Evolutionary conservation across 805 yeast genomes (phyloP).

Genomic region (Suhomyces sp.): DNA sequence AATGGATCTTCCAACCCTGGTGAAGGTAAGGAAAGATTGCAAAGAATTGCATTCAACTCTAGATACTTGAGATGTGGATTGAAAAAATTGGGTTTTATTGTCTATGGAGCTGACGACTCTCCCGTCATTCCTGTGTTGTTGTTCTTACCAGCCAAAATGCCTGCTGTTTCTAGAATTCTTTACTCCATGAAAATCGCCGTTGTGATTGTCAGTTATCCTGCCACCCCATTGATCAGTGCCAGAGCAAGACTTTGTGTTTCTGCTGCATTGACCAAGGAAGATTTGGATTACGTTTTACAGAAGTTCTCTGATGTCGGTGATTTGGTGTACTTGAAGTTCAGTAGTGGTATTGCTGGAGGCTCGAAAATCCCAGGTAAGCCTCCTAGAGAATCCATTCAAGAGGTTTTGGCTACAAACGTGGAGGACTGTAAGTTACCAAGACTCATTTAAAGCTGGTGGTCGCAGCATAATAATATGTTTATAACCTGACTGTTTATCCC

Average conservation of each 20-base stretch:
- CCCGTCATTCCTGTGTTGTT: slow-evolving; percentile 90
- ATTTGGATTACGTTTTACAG: slow-evolving; percentile 74
- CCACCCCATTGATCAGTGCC: slow-evolving; percentile 86
- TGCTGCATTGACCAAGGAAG: slow-evolving; percentile 89
- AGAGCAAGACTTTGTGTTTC: slow-evolving; percentile 93
- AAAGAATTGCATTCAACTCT: slow-evolving; percentile 93
- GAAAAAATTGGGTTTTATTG: slow-evolving; percentile 89
- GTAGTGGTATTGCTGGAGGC: slow-evolving; percentile 77
- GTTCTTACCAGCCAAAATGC: slow-evolving; percentile 92
- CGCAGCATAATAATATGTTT: neutral
- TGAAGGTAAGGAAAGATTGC: slow-evolving; percentile 87
- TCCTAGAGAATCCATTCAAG: slow-evolving; percentile 78
- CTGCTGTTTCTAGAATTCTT: slow-evolving; percentile 82
- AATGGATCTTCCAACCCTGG: slow-evolving; percentile 84
- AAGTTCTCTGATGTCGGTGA: slow-evolving; percentile 79
- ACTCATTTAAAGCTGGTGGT: slow-evolving; percentile 13
- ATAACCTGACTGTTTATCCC: neutral
- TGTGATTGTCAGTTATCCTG: slow-evolving; percentile 97
- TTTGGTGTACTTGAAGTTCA: slow-evolving; percentile 65
- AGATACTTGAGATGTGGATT: slow-evolving; percentile 88
- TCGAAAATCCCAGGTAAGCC: slow-evolving; percentile 49
- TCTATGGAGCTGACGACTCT: slow-evolving; percentile 92
- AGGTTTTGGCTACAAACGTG: slow-evolving; percentile 69
- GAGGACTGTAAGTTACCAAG: slow-evolving; percentile 49
- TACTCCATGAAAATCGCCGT: slow-evolving; percentile 81